Percentiles rank a stretch among this genome's conserved stretches.
These are phyloP conservation scores for Xylariaceae sp. DNA, from an alignment of 2,329 filamentous ascomycete species.

Conservation along the genomic window DNA sequence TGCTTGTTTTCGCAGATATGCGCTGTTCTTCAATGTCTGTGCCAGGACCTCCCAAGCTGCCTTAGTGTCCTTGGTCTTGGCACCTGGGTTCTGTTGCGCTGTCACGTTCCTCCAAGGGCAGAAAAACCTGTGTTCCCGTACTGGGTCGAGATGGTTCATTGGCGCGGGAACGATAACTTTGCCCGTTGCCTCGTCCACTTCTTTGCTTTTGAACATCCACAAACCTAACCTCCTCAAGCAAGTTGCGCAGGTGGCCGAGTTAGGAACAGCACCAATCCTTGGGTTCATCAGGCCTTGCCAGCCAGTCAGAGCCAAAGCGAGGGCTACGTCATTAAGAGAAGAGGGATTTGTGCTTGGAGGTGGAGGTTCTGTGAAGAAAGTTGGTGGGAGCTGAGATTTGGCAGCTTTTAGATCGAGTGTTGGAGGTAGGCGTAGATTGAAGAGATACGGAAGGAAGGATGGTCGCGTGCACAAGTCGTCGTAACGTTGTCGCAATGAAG, in stretches of 20 bases:
- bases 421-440: conserved; percentile 65
- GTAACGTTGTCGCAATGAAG: conserved; percentile 68
- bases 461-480: conserved; percentile 63
- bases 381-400: conserved; percentile 56
- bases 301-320: conserved; percentile 74
- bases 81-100: conserved; percentile 62
- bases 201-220: conserved; percentile 89
- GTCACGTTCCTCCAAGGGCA: conserved; percentile 77
- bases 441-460: conserved; percentile 65
- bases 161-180: conserved; percentile 63
- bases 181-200: conserved; percentile 60
- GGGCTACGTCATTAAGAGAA: conserved; percentile 64
- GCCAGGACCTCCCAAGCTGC: conserved; percentile 63
- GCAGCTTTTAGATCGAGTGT: conserved; percentile 58
- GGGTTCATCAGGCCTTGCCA: conserved; percentile 72
- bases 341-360: conserved; percentile 41
- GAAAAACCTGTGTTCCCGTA: conserved; percentile 80
- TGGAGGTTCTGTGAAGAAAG: conserved; percentile 60
- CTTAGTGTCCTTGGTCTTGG: conserved; percentile 46
- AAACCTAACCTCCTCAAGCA: conserved; percentile 89
- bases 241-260: conserved; percentile 80
- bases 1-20: conserved; percentile 54
- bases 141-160: conserved; percentile 71
- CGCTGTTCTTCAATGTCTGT: conserved; percentile 64
- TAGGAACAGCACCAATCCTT: conserved; percentile 66